These are phyloP conservation scores for Amorphotheca resinae DNA, from an alignment of 495 filamentous ascomycete genomes.

Conservation along the genomic window DNA sequence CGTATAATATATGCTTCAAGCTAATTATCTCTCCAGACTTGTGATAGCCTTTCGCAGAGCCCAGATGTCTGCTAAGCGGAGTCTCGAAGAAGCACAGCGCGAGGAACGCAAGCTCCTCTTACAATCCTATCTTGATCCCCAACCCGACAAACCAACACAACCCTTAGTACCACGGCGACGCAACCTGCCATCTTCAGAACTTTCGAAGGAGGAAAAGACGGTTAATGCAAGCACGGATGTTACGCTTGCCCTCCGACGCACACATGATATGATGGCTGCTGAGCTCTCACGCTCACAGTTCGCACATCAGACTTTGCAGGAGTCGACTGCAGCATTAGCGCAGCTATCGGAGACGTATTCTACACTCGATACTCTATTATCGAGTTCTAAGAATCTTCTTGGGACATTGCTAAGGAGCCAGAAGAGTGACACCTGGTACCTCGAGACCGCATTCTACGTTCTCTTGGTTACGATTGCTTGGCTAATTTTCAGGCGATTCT, in stretches of 20 bases:
- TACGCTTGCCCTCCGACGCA: constrained; percentile 69
- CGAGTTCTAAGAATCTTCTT: constrained; percentile 60
- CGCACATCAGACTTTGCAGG: constrained; percentile 73
- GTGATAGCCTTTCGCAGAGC: constrained; percentile 70
- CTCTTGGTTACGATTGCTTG: constrained; percentile 64
- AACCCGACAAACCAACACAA: constrained; percentile 21
- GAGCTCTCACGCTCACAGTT: constrained; percentile 79
- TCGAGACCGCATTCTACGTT: constrained; percentile 75
- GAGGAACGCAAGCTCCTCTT: constrained; percentile 71
- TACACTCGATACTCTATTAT: constrained; percentile 61
- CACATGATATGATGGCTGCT: constrained; percentile 68
- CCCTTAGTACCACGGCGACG: constrained; percentile 20
- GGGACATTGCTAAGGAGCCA: constrained; percentile 69
- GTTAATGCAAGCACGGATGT: constrained; percentile 69
- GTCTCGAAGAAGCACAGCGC: constrained; percentile 55
- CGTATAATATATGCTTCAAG: constrained; percentile 1
- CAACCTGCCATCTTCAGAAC: constrained; percentile 21
- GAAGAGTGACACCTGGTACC: constrained; percentile 95
- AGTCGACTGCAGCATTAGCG: constrained; percentile 65
- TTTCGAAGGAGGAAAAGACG: constrained; percentile 47
- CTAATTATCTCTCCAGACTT: constrained; percentile 34
- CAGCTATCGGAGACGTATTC: constrained; percentile 70
- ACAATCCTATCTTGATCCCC: constrained; percentile 36
- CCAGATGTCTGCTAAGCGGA: constrained; percentile 68
- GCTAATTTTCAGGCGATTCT: constrained; percentile 68